Base-by-base conservation (phyloP, 257 asterid species). In the Echium plantagineum region DNA sequence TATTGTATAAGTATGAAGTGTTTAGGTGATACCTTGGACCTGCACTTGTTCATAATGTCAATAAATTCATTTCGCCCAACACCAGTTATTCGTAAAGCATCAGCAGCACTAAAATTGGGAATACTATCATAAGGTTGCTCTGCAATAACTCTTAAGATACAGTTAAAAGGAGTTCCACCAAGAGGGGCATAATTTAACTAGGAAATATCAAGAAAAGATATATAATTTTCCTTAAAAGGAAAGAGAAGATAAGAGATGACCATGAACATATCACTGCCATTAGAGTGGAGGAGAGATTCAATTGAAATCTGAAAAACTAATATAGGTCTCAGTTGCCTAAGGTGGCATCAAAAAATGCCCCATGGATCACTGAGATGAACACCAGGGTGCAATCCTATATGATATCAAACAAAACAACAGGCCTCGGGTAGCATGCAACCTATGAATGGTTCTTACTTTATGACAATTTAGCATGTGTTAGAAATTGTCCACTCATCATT, bases 41-140 rank as follows among this genome's bases (percentile, higher is more conserved):
- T 93, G 90, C 99, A 93, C 80, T 86, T 93, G 79, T 89, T 93
- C 99, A 93, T 93, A 75, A 93, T 86, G 77, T 93, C 99, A 68
- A 93, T 93, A 75, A 93, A 93, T 72, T 93, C 99, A 81, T 93
- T 93, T 80, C 99, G 84, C 70, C 99, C 99, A 19, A 93, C 84
- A 57, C 96, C 97, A 15, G 97, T 81, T 57, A 93, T 94, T 66
- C 96, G 80, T 78, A 93, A 78, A 55, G 97, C 95, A 77, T 93
- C 99, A 52, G 99, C 99, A 47, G 99, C 99, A 56, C 96, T 93
- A 76, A 93, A 93, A 78, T 93, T 93, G 55, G 99, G 99, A 69
- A 93, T 93, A 77, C 99, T 93, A 69, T 93, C 99, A 52, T 93
- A 93, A 16, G 99, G 99, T 89, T 93, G 97, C 73, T 93, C 99